These are phyloP conservation scores for Xenoacremonium recifei DNA, from an alignment of 2,329 filamentous ascomycete species.

Conservation along the genomic window DNA sequence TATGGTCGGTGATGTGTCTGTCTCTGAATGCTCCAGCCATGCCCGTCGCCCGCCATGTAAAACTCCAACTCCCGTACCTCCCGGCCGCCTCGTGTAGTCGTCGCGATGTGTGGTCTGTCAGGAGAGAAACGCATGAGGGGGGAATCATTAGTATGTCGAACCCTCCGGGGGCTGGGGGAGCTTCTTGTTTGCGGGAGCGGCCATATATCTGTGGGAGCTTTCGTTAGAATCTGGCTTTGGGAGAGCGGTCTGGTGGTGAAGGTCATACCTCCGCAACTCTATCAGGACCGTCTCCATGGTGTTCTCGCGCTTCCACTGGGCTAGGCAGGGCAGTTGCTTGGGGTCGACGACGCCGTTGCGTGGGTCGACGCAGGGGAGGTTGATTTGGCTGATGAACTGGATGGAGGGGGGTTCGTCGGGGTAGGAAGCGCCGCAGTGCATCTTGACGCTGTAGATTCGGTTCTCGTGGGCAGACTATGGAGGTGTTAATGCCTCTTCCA, in stretches of 20 bases:
- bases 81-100: too few species aligned
- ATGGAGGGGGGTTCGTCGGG: constrained; percentile 87
- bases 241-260: too few species aligned
- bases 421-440: constrained; percentile 89
- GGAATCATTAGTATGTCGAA: constrained; percentile 45
- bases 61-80: too few species aligned
- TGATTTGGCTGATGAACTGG: constrained; percentile 91
- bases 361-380: constrained; percentile 89
- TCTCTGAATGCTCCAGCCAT: background rate
- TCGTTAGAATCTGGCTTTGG: constrained; percentile 3
- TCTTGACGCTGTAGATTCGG: constrained; percentile 96
- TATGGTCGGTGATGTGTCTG: too few species aligned
- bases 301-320: constrained; percentile 87
- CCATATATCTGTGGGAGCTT: constrained; percentile 95
- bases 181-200: constrained; percentile 87
- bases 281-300: constrained; percentile 94
- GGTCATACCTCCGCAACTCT: constrained; percentile 70
- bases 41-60: too few species aligned
- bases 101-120: too few species aligned
- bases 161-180: constrained; percentile 91
- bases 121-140: too few species aligned
- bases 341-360: constrained; percentile 82
- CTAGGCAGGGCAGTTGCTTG: constrained; percentile 77
- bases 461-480: constrained; percentile 90
- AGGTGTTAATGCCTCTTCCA: background rate